phyloP scores from a whole-genome alignment of 805 yeast genomes.

The Komagataella mondaviorum region DNA sequence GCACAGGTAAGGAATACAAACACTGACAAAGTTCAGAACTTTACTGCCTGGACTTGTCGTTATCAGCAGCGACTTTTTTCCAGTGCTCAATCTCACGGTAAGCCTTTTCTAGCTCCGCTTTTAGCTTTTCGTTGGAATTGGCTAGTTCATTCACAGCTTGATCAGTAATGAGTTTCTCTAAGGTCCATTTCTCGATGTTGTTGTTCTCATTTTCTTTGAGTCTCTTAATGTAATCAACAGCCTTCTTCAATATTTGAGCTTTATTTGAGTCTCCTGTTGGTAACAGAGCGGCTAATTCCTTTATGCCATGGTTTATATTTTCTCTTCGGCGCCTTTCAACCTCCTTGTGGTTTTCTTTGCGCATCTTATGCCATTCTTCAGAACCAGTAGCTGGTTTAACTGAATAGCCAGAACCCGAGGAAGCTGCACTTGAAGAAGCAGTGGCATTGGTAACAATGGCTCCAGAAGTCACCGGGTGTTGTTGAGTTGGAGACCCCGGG shows the following conservation, averaged over 20 bases:
- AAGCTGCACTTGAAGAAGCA: background rate
- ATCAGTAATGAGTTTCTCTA: slow-evolving; percentile 83
- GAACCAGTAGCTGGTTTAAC: slow-evolving; percentile 56
- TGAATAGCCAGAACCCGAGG: background rate
- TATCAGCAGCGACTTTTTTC: slow-evolving; percentile 32
- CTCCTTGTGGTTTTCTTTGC: slow-evolving; percentile 88
- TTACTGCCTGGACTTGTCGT: slow-evolving; percentile 3
- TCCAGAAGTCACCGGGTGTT: background rate
- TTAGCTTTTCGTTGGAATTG: slow-evolving; percentile 76
- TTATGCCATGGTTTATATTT: slow-evolving; percentile 77
- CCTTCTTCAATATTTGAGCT: slow-evolving; percentile 77
- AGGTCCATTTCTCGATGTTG: slow-evolving; percentile 88
- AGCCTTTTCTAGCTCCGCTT: slow-evolving; percentile 79
- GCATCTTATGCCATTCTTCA: slow-evolving; percentile 71
- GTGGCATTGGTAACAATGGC: background rate
- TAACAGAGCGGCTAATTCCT: slow-evolving; percentile 59
- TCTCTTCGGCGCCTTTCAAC: slow-evolving; percentile 91
- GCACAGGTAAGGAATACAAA: background rate
- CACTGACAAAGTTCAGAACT: background rate
- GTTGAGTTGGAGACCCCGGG: background rate
- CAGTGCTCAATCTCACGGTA: slow-evolving; percentile 84
- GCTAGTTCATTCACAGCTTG: slow-evolving; percentile 82
- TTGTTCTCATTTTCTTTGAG: slow-evolving; percentile 82
- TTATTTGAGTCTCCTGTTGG: slow-evolving; percentile 83
- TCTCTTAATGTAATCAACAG: slow-evolving; percentile 82